Percentiles rank a stretch among this genome's conserved stretches.
Evolutionary conservation across 495 filamentous ascomycete species (phyloP).

Genomic region (Neurospora terricola): DNA sequence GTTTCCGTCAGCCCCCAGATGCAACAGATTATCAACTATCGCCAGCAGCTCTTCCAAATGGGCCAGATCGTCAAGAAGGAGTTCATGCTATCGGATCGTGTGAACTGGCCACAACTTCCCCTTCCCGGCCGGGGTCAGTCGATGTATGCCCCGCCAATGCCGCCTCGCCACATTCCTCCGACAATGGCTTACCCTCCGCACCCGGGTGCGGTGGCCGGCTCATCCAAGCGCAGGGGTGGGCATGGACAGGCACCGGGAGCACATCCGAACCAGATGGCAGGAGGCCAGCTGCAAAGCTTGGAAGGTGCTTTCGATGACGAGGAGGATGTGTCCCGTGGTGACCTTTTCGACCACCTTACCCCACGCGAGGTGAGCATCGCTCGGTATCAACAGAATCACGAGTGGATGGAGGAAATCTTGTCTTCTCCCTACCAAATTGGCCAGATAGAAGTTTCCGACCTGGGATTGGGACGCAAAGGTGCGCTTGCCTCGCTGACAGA

Average conservation of each 20-base stretch:
- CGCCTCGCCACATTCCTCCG: conserved; percentile 33
- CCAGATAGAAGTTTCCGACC: conserved; percentile 78
- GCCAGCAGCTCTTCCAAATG: conserved; percentile 60
- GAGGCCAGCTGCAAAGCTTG: conserved; percentile 10
- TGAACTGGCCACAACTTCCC: conserved; percentile 78
- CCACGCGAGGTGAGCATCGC: conserved; percentile 78
- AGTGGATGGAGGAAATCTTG: conserved; percentile 98
- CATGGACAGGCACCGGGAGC: conserved; percentile 15
- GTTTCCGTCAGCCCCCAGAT: conserved; percentile 50
- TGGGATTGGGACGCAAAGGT: conserved; percentile 79
- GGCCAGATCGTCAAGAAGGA: conserved; percentile 83
- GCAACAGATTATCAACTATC: conserved; percentile 50
- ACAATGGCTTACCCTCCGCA: conserved; percentile 44
- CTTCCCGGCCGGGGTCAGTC: conserved; percentile 47
- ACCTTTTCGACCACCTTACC: conserved; percentile 77
- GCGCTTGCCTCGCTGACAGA: conserved; percentile 72
- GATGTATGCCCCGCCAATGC: conserved; percentile 27
- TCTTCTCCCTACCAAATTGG: conserved; percentile 72
- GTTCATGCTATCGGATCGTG: conserved; percentile 83
- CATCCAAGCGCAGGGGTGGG: conserved; percentile 32
- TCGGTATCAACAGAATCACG: conserved; percentile 88
- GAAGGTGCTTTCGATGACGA: conserved; percentile 70
- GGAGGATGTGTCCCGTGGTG: conserved; percentile 75
- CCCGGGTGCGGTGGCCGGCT: conserved; percentile 28
- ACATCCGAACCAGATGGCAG: conserved; percentile 19